Conservation (phyloP, 495 filamentous ascomycete species). For the Talaromyces nanjingensis region DNA sequence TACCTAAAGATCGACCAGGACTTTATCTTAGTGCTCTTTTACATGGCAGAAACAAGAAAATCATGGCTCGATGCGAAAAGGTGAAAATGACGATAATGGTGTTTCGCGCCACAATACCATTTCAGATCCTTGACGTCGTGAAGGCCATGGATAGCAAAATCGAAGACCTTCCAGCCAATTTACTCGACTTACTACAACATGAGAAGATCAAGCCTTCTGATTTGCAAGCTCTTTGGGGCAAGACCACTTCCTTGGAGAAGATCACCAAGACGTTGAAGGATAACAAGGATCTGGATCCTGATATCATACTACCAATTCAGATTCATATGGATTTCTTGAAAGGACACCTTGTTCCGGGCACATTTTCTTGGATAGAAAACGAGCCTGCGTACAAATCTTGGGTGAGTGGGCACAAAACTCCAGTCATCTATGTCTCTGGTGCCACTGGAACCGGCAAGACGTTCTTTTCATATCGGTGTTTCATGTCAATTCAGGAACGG, state of each 20-base stretch:
- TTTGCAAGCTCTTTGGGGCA: conserved; percentile 2
- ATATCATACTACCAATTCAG: background rate
- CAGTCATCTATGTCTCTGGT: conserved; percentile 1
- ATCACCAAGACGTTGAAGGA: background rate
- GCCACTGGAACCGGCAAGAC: background rate
- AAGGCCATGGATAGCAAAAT: background rate
- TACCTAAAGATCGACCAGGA: background rate
- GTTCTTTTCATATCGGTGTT: background rate
- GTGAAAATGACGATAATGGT: conserved; percentile 1
- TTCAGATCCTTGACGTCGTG: background rate
- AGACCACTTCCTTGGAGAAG: background rate
- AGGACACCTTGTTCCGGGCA: background rate
- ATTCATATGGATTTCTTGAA: conserved; percentile 3
- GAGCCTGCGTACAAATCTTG: background rate
- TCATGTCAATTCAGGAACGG: background rate
- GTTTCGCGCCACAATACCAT: background rate
- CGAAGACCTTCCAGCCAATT: background rate
- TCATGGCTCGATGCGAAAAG: background rate
- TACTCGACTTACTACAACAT: background rate
- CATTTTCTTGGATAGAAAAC: background rate
- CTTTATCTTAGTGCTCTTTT: background rate
- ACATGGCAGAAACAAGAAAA: conserved; percentile 1
- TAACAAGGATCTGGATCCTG: background rate
- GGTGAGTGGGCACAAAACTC: background rate
- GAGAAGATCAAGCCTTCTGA: conserved; percentile 2